Evolutionary conservation across 2,329 filamentous ascomycete species (phyloP).

Genomic region (Myriangium duriaei): DNA sequence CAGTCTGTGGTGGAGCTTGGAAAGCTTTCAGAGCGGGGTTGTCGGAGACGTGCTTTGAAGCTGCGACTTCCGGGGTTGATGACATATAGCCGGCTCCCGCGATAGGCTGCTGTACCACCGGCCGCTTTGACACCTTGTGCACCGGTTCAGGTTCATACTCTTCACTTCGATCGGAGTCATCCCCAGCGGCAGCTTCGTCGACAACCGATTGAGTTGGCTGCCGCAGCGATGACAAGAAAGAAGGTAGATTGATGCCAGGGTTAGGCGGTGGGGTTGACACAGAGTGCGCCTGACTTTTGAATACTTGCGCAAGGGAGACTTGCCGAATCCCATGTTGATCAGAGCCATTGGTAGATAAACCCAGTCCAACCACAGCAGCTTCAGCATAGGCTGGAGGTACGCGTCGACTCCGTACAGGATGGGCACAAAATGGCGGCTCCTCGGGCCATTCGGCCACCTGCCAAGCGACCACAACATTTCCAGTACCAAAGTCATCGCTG

Average conservation of each 20-base stretch:
- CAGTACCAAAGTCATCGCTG: conserved; percentile 54
- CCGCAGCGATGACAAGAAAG: neutral
- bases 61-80: neutral
- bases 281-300: neutral
- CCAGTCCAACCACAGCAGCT: neutral
- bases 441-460: conserved; percentile 65
- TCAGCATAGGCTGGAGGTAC: conserved; percentile 6
- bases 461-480: conserved; percentile 66
- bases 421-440: conserved; percentile 56
- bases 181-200: neutral
- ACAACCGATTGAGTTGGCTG: neutral
- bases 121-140: too few relatives aligned
- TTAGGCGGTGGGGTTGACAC: neutral
- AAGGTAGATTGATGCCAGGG: neutral
- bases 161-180: neutral
- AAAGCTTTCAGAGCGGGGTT: conserved; percentile 1
- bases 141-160: neutral
- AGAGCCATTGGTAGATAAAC: neutral
- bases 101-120: too few relatives aligned
- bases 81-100: neutral
- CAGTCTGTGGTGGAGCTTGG: conserved; percentile 3
- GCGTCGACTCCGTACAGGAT: conserved; percentile 28
- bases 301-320: neutral
- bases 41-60: conserved; percentile 2
- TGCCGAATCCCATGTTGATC: too few relatives aligned